Evolutionary conservation across 148 eudicot species (phyloP), one percentile per base, ranked within the genome.

Genomic region (Pharnaceum exiguum): DNA sequence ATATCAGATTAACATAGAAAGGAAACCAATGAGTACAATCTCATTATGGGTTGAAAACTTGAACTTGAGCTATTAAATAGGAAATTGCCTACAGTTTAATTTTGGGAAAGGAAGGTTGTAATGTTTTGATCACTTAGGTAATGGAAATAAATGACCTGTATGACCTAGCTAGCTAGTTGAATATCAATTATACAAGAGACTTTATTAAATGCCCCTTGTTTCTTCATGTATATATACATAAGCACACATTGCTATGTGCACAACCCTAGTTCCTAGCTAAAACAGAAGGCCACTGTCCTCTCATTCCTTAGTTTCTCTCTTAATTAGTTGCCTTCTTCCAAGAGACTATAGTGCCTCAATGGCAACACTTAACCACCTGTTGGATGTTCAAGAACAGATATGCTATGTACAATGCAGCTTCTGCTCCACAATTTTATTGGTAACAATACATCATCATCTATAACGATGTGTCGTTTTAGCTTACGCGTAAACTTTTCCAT

Each of bases 341-440:
- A 11, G 11, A 6, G 10, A 19, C 5, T 5, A 23, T 35, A 31
- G 13, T 7, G 15, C 19, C 16, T 22, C 7, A 18, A 56, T 51
- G 59, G 39, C 74, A 63, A 43, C 74, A 50, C 27, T 70, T 8
- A 63, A 58, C 48, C 51, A 56, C 35, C 16, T 70, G 22, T 27
- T 70, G 29, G 74, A 71, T 45, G 42, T 74, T 46, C 82, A 84
- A 66, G 97, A 84, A 27, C 95, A 85, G 63, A 84, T 87, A 46
- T 90, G 96, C 77, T 90, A 87, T 55, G 94, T 90, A 11, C 87
- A 85, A 59, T 90, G 97, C 65, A 82, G 82, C 46, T 77, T 74
- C 35, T 90, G 97, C 79, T 69, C 78, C 57, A 90, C 97, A 48
- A 75, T 87, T 61, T 69, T 90, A 55, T 70, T 90, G 76, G 97